These are phyloP conservation scores for Fraxinus baroniana DNA, from an alignment of 305 asterid species.

Conservation along the genomic window DNA sequence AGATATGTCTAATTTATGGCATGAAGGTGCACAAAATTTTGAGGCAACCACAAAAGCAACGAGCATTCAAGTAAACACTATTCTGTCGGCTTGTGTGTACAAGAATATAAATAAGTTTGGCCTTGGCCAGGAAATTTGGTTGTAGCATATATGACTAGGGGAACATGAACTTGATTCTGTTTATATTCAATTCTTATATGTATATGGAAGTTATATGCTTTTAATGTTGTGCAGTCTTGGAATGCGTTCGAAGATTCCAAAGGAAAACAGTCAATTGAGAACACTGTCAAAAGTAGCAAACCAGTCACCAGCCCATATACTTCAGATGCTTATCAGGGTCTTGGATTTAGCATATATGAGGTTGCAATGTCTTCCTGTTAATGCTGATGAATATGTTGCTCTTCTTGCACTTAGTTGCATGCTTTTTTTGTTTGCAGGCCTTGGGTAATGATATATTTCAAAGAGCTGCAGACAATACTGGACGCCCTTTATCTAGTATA, in stretches of 20 bases:
- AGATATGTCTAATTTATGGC: slow-evolving; percentile 31
- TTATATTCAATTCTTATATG: neutral
- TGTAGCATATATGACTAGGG: neutral
- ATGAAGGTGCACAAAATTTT: slow-evolving; percentile 28
- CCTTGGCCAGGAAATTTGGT: slow-evolving; percentile 11
- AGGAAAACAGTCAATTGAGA: slow-evolving; percentile 30
- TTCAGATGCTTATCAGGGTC: slow-evolving; percentile 43
- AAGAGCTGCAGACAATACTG: slow-evolving; percentile 30
- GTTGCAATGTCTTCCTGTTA: slow-evolving; percentile 35
- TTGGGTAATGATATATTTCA: slow-evolving; percentile 32
- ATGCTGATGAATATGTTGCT: slow-evolving; percentile 18
- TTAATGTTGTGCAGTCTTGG: slow-evolving; percentile 61
- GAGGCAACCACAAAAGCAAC: slow-evolving; percentile 28
- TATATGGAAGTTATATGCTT: slow-evolving; percentile 5
- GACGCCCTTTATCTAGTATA: slow-evolving; percentile 32
- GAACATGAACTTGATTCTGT: slow-evolving; percentile 15
- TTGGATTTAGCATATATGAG: slow-evolving; percentile 42
- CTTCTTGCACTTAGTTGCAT: slow-evolving; percentile 24
- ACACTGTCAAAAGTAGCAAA: slow-evolving; percentile 30
- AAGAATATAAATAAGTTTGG: neutral
- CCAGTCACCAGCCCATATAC: slow-evolving; percentile 32
- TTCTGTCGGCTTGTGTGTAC: neutral
- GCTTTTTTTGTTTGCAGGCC: slow-evolving; percentile 39
- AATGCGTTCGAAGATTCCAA: slow-evolving; percentile 51
- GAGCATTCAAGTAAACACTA: slow-evolving; percentile 40